Percentiles rank a stretch among this genome's conserved stretches.
These are phyloP conservation scores for Chaetomiaceae sp. DNA, from an alignment of 2,329 filamentous ascomycete genomes.

Conservation along the genomic window DNA sequence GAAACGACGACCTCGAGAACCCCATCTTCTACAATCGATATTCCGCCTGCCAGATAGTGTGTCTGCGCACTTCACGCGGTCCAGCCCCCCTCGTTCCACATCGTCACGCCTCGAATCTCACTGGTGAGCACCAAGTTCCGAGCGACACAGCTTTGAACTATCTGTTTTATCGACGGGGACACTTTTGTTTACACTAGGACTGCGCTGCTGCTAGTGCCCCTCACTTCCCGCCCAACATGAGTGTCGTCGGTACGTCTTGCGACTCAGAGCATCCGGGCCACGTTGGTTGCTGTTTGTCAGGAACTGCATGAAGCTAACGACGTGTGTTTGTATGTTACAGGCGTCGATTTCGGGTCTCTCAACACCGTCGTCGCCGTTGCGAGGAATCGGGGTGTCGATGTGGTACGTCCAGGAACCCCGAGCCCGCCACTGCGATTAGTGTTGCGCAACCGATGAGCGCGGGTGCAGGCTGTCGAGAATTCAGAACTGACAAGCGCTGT, in stretches of 20 bases:
- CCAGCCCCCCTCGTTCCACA: not conserved
- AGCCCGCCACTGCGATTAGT: not conserved
- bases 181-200: slow-evolving; percentile 14
- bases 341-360: slow-evolving; percentile 91
- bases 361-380: slow-evolving; percentile 98
- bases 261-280: not conserved
- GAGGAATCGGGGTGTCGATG: slow-evolving; percentile 97
- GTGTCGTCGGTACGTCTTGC: slow-evolving; percentile 47
- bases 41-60: slow-evolving; percentile 15
- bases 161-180: too few species aligned
- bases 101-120: slow-evolving; percentile 12
- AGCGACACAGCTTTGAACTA: too few species aligned
- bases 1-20: slow-evolving; percentile 3
- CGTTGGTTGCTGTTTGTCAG: not conserved
- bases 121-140: slow-evolving; percentile 23
- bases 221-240: slow-evolving; percentile 39
- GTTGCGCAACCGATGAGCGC: slow-evolving; percentile 2
- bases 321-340: slow-evolving; percentile 33
- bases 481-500: slow-evolving; percentile 7
- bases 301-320: slow-evolving; percentile 3
- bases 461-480: not conserved
- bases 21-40: slow-evolving; percentile 9
- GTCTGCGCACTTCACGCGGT: slow-evolving; percentile 12
- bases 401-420: slow-evolving; percentile 58
- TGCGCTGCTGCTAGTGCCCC: slow-evolving; percentile 12